Evolutionary conservation across 805 yeast genomes (phyloP), one percentile per base, ranked within the genome.

Genomic region (Vanderwaltozyma tropicalis): DNA sequence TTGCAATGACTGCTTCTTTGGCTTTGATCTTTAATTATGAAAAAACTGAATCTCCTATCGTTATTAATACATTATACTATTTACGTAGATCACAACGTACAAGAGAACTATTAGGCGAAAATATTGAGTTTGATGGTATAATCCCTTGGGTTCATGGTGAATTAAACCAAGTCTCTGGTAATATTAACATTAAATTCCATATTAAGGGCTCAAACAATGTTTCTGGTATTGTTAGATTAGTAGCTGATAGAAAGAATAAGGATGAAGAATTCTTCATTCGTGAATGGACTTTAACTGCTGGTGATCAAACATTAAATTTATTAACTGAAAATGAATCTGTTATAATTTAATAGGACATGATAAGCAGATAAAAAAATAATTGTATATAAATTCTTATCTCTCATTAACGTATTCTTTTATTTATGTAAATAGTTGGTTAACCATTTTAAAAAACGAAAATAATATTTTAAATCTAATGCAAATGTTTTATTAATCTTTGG

Each of bases 81-180:
- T 63, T 89, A 49, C 74, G 98, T 55, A 70, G 96, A 53, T 80
- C 89, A 1, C 67, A 71, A 9, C 44, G 62, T 31, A 87, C 87
- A 10, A 68, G 75, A 38, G 74, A 72, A 18, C 53, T 63, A 2
- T 63, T 89, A 33, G 97, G 97, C 15, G 74, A 72, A 33, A 78
- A 82, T 50, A 82, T 89, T 45, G 76, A 76, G 28, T 86, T 80
- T 54, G 72, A 75, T 21, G 76, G 79, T 20, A 20, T 57, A 13
- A 62, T 81, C 26, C 97, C 98, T 5, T 92, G 96, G 96, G 78
- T 89, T 41, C 63, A 69, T 40, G 98, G 98, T 11, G 74, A 76
- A 32, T 65, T 92, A 45, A 86, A 88, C 49, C 85, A 92, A 21
- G 86, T 85, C 43, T 70, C 76, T 43, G 96, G 96, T 19, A 66